A percentile compares a stretch with the other conserved stretches of the same genome.
Conservation (phyloP, 768 basidiomycete genomes). For the Macrolepiota fuliginosa region DNA sequence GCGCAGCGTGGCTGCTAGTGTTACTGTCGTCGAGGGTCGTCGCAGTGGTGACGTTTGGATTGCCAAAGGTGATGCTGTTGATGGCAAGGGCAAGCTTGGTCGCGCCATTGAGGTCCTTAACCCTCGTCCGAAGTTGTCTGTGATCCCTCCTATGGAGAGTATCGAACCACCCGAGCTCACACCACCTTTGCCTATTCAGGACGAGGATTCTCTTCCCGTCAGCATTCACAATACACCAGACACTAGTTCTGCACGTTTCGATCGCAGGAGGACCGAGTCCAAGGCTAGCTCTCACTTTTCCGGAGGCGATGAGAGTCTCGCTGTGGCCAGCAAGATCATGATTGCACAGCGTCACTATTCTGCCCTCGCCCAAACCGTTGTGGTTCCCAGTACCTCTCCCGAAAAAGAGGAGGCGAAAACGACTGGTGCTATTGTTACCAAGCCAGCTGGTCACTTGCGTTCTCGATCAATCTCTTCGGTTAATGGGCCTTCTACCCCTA, state of each 20-base stretch:
- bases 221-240: slow-evolving; percentile 51
- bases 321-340: slow-evolving; percentile 60
- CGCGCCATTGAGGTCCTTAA: slow-evolving; percentile 63
- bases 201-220: slow-evolving; percentile 42
- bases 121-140: slow-evolving; percentile 64
- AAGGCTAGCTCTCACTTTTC: slow-evolving; percentile 56
- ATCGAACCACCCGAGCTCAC: slow-evolving; percentile 43
- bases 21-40: slow-evolving; percentile 67
- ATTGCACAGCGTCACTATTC: slow-evolving; percentile 74
- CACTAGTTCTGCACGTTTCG: slow-evolving; percentile 51
- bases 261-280: slow-evolving; percentile 48
- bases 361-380: slow-evolving; percentile 61
- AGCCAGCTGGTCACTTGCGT: slow-evolving; percentile 49
- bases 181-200: slow-evolving; percentile 62
- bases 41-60: slow-evolving; percentile 78
- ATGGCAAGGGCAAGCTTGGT: slow-evolving; percentile 59
- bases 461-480: slow-evolving; percentile 58
- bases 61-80: slow-evolving; percentile 67
- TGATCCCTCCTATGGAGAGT: slow-evolving; percentile 56
- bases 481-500: slow-evolving; percentile 36
- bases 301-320: slow-evolving; percentile 47
- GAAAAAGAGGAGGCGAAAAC: slow-evolving; percentile 33
- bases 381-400: slow-evolving; percentile 45
- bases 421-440: slow-evolving; percentile 32
- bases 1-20: slow-evolving; percentile 58